A percentile compares a stretch with the other conserved stretches of the same genome.
Conservation (phyloP, 2,329 filamentous ascomycete genomes). For the Aschersonia sp. region DNA sequence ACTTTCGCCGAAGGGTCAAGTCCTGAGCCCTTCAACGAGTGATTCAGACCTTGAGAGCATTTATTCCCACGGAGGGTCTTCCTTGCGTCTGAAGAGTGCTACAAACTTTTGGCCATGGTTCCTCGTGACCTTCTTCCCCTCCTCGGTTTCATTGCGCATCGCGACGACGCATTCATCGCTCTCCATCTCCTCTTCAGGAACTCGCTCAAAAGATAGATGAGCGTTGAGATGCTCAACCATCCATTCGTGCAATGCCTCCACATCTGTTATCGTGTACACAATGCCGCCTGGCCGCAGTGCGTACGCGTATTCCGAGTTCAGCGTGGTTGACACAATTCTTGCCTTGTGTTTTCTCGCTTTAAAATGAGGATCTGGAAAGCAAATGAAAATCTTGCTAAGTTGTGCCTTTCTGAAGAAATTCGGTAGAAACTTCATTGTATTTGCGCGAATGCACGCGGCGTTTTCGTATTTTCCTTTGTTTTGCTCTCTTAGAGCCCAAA, state of each 20-base stretch:
- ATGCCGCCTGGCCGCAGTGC: conserved; percentile 70
- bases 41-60: not conserved
- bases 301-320: conserved; percentile 90
- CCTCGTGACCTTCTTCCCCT: conserved; percentile 89
- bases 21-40: not conserved
- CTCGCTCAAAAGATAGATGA: conserved; percentile 65
- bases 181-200: conserved; percentile 52
- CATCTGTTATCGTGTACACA: conserved; percentile 94
- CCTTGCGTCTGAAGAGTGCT: conserved; percentile 67
- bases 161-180: conserved; percentile 55
- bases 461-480: conserved; percentile 51
- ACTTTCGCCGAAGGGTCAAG: not conserved
- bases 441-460: conserved; percentile 74
- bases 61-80: conserved; percentile 61
- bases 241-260: conserved; percentile 86
- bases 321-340: conserved; percentile 73
- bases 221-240: conserved; percentile 76
- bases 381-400: conserved; percentile 86
- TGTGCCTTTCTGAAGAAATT: conserved; percentile 83
- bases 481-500: conserved; percentile 64
- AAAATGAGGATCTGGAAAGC: conserved; percentile 97
- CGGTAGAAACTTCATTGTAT: conserved; percentile 98
- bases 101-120: conserved; percentile 87
- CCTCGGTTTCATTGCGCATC: conserved; percentile 80
- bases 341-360: conserved; percentile 96